Evolutionary conservation across 1,139 yeast genomes (phyloP), one percentile per base, ranked within the genome.

Genomic region (Pichia sp.): DNA sequence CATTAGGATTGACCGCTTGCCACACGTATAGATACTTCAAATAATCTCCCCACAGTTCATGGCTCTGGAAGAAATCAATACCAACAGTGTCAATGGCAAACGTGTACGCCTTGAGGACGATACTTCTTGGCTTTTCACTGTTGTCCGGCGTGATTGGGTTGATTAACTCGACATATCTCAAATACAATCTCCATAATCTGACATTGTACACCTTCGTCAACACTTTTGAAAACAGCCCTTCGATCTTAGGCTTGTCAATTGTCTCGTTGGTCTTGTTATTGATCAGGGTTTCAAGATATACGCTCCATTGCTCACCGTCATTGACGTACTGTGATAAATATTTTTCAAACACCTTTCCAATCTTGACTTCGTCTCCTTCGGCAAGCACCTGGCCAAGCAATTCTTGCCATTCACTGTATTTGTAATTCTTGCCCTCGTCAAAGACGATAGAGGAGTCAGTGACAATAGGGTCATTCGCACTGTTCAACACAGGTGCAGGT

Each of bases 1-100:
- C 98, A 88, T 95, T 88, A 40, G 85, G 79, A 36, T 88, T 83
- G 15, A 81, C 70, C 1, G 96, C 88, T 30, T 85, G 85, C 85
- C 93, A 85, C 38, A 79, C 71, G 57, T 83, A 84, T 53, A 91
- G 73, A 58, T 90, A 91, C n/a, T 76, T 83, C 32, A 93, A 66
- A 62, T 88, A 93, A 58, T 88, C 96, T 43, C 75, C 74, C 96
- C 97, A 93, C 45, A 93, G 70, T 2, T 73, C 72, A 30, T 86
- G 85, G 40, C 93, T 79, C 38, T 76, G 73, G 12, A 62, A 38
- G 9, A 85, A 77, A 63, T 93, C 99, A 44, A 82, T 71, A 1
- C 96, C 94, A 31, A 91, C 90, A 53, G 83, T 77, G 36, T 76
- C 80, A 30, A 88, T 72, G 3, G 96, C 96, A 63, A 86, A 81